Percentiles rank a stretch among this genome's conserved stretches.
phyloP scores from a whole-genome alignment of 2,329 filamentous ascomycete genomes.

The Penicillium verrucosum region DNA sequence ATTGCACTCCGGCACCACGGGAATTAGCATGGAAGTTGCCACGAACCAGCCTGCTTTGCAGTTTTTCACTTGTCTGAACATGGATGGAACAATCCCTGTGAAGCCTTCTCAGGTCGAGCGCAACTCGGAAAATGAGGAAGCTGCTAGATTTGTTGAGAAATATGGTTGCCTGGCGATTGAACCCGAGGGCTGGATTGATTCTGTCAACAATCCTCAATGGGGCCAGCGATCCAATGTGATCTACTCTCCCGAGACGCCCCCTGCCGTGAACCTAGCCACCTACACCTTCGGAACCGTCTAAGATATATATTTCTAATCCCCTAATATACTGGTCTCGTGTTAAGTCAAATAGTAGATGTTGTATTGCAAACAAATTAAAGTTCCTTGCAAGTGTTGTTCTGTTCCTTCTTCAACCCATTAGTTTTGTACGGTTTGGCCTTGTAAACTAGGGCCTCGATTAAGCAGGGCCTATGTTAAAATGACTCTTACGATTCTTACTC shows the following conservation, averaged over 20 bases:
- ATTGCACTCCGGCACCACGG: neutral
- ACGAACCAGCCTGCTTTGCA: neutral
- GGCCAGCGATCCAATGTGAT: neutral
- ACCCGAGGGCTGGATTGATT: neutral
- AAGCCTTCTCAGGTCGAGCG: neutral
- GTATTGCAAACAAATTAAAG: neutral
- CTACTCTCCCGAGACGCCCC: neutral
- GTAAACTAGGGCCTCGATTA: neutral
- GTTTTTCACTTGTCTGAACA: neutral
- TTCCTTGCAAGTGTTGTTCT: neutral
- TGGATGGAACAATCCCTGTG: neutral
- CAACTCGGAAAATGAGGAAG: neutral
- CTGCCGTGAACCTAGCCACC: neutral
- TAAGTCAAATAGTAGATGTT: neutral
- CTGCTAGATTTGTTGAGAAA: neutral
- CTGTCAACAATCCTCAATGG: neutral
- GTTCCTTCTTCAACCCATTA: neutral
- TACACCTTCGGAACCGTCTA: neutral
- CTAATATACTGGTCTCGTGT: too few species aligned
- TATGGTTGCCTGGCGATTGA: neutral
- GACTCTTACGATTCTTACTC: too few species aligned
- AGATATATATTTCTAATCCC: neutral
- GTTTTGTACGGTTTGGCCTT: too few species aligned
- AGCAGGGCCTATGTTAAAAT: too few species aligned
- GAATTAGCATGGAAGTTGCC: neutral